Conservation (phyloP, 495 filamentous ascomycete species). For the Tuber indicum region DNA sequence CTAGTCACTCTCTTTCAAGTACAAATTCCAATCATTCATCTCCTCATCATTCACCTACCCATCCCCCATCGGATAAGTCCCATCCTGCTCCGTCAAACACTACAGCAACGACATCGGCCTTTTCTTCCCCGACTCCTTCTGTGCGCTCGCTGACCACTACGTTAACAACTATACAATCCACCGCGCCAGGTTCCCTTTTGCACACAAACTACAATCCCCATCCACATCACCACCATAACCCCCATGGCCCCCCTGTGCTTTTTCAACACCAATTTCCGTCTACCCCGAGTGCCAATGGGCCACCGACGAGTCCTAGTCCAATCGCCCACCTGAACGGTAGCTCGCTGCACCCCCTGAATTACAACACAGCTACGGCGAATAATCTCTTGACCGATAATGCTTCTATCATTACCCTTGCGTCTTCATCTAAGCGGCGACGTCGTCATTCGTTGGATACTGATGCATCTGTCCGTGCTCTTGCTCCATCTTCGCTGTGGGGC, state of each 20-base stretch:
- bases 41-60: conserved; percentile 45
- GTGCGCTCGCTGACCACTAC: conserved; percentile 89
- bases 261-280: conserved; percentile 93
- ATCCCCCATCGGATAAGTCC: conserved; percentile 42
- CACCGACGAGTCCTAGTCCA: conserved; percentile 52
- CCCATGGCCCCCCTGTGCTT: conserved; percentile 53
- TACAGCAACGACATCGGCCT: conserved; percentile 58
- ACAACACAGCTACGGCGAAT: conserved; percentile 82
- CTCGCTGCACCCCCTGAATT: conserved; percentile 66
- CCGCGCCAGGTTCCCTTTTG: conserved; percentile 52
- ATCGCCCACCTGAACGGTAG: conserved; percentile 3
- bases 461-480: conserved; percentile 85
- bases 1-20: conserved; percentile 19
- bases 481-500: conserved; percentile 86
- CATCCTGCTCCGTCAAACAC: conserved; percentile 39
- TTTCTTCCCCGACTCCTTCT: conserved; percentile 88
- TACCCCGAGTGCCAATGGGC: conserved; percentile 78
- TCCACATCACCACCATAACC: conserved; percentile 49
- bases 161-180: conserved; percentile 92
- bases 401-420: conserved; percentile 91
- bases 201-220: conserved; percentile 48
- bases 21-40: conserved; percentile 14
- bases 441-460: conserved; percentile 91
- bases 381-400: conserved; percentile 90
- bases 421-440: conserved; percentile 82